A percentile compares a stretch with the other conserved stretches of the same genome.
These are phyloP conservation scores for Colletotrichum tamarilloi DNA, from an alignment of 2,329 filamentous ascomycete genomes.

Conservation along the genomic window DNA sequence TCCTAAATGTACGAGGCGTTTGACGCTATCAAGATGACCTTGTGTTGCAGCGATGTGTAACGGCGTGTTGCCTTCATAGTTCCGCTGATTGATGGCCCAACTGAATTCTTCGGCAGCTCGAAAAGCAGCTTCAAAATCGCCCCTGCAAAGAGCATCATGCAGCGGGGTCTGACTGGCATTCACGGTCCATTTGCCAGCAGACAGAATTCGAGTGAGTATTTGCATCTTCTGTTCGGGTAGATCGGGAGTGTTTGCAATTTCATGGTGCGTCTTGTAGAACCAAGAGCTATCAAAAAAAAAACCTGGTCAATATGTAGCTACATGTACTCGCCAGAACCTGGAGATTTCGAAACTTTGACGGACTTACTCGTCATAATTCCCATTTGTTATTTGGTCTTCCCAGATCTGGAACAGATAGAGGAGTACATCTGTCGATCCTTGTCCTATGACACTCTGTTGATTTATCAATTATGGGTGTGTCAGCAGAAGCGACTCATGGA, in stretches of 20 bases:
- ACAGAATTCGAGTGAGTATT: neutral
- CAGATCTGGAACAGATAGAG: neutral
- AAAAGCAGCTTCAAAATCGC: fast-evolving
- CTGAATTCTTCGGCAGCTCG: neutral
- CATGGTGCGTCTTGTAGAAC: neutral
- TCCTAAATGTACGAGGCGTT: neutral
- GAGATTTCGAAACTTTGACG: no score
- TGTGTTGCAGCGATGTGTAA: neutral
- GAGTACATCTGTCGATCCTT: fast-evolving
- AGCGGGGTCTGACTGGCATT: neutral
- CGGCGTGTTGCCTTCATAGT: neutral
- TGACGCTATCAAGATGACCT: neutral
- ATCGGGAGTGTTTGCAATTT: fast-evolving
- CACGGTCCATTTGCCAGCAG: neutral
- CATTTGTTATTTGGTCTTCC: neutral
- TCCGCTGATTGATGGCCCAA: neutral
- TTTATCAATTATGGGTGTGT: no score
- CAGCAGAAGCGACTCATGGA: no score
- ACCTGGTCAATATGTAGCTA: no score
- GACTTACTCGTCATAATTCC: neutral
- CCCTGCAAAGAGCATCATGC: neutral
- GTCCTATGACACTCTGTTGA: no score
- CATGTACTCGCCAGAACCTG: no score
- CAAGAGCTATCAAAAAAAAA: no score
- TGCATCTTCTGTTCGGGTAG: neutral